phyloP scores from a whole-genome alignment of 164 flowering plant species.

The Tetracentron sinense region DNA sequence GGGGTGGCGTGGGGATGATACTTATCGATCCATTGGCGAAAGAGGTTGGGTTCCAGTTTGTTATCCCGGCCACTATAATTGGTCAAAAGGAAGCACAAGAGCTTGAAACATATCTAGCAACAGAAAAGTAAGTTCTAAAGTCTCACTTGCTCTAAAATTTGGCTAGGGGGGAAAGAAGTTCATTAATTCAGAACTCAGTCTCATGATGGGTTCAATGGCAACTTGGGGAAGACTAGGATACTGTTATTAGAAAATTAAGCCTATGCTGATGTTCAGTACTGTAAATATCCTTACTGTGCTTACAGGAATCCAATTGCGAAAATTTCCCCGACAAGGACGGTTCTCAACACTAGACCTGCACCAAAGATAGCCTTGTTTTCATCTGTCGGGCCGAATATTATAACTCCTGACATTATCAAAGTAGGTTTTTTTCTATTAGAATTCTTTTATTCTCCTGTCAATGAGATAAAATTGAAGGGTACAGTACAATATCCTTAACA shows the following conservation, averaged over 20 bases:
- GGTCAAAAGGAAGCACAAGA: slow-evolving; percentile 31
- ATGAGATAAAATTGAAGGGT: too few relatives aligned
- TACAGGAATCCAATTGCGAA: slow-evolving; percentile 33
- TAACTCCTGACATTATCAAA: slow-evolving; percentile 37
- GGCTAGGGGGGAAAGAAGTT: too few relatives aligned
- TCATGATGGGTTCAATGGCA: too few relatives aligned
- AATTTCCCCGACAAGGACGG: slow-evolving; percentile 26
- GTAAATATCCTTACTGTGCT: too few relatives aligned
- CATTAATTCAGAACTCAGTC: too few relatives aligned
- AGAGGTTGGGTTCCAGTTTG: slow-evolving; percentile 25
- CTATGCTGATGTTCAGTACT: too few relatives aligned
- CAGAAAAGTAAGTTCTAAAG: not conserved
- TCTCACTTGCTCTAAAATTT: not conserved
- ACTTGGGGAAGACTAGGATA: too few relatives aligned
- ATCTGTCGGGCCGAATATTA: slow-evolving; percentile 35
- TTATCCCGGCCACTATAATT: slow-evolving; percentile 25
- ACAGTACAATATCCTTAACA: too few relatives aligned
- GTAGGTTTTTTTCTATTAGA: slow-evolving; percentile 10
- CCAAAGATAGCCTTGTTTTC: slow-evolving; percentile 33
- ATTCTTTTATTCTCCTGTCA: too few relatives aligned
- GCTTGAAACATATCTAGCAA: slow-evolving; percentile 24
- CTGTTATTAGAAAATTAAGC: too few relatives aligned
- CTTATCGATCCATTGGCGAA: slow-evolving; percentile 24
- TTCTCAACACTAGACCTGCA: slow-evolving; percentile 25
- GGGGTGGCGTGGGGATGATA: slow-evolving; percentile 43